These are phyloP conservation scores for Entomortierella parvispora DNA, from an alignment of 192 early-diverging fungal species.

Conservation along the genomic window DNA sequence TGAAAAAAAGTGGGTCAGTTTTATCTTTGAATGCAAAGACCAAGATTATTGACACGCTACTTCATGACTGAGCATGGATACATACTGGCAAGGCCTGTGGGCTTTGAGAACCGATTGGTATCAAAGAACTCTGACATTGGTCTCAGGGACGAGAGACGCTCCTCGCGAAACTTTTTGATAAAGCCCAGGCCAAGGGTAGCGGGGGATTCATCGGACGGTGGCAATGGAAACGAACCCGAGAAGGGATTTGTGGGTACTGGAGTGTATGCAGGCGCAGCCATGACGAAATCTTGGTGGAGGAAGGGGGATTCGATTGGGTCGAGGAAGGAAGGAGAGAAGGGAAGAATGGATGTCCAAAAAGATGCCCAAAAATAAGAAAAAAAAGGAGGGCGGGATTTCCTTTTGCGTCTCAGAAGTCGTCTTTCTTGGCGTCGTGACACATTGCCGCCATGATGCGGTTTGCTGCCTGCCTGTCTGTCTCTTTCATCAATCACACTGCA, in stretches of 20 bases:
- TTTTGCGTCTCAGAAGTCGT: not conserved
- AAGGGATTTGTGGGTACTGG: conserved; percentile 16
- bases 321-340: not conserved
- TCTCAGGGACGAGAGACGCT: conserved; percentile 58
- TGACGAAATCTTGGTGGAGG: not conserved
- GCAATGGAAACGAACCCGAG: conserved; percentile 3
- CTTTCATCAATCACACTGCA: no score
- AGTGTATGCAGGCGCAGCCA: conserved; percentile 30
- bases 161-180: conserved; percentile 43
- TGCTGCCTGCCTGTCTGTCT: no score
- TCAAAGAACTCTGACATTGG: conserved; percentile 66
- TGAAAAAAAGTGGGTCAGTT: not conserved
- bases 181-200: conserved; percentile 33
- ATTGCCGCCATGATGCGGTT: no score
- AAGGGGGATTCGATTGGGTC: not conserved
- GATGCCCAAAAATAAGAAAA: not conserved
- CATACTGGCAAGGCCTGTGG: conserved; percentile 53
- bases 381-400: not conserved
- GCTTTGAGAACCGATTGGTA: conserved; percentile 58
- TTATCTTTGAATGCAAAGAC: no score
- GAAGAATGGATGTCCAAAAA: conserved; percentile 3
- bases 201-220: conserved; percentile 11
- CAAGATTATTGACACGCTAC: no score
- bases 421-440: not conserved
- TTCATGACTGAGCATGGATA: no score